Base-by-base conservation (phyloP, 371 early-diverging fungal genomes). In the Funneliformis caledonium region DNA sequence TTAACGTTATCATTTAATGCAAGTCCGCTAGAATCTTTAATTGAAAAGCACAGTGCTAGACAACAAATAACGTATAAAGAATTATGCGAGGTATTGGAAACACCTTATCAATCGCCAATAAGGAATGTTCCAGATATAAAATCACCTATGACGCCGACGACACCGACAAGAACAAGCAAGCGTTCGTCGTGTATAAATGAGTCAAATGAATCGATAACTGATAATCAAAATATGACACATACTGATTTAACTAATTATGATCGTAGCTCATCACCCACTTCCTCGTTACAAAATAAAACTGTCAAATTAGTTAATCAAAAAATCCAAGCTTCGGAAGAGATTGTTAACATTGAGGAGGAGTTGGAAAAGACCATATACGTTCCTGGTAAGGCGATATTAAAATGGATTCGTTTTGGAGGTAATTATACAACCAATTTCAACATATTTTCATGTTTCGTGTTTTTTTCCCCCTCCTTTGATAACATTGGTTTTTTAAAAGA, bases 401-500 rank as follows among this genome's bases (percentile, higher is more conserved):
- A n/a, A 0, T 78, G 78, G 78, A 12, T 78, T 10, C 47, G 37
- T 33, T 78, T 47, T 64, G 45, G 43, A 31, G 78, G 78, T 78
- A 67, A 4, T 12, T 14, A 7, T 59, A 6, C 8, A 26, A 26
- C 26, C 26, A 26, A 56, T 56, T 56, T 7, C 7, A 7, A 56
- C 7, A 56, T n/a, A 4, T 16, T 56, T 47, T n/a, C 16, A 6
- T 8, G 47, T 11, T 45, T 16, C 10, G n/a, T 22, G 14, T 33
- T 45, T 70, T 45, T 37, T 37, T 1, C 37, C 37, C 3, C 37
- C 37, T 26, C 26, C 26, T 37, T 37, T 37, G 37, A 37, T 37
- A 37, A 70, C n/a, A 70, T 45, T 47, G 14, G 43, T 52, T 72
- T 33, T 12, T 67, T 5, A n/a, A 11, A 22, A 78, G 78, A 78